Percentiles rank a stretch among this genome's conserved stretches.
These are phyloP conservation scores for Podaxis carcinomalis DNA, from an alignment of 768 basidiomycete species.

Conservation along the genomic window DNA sequence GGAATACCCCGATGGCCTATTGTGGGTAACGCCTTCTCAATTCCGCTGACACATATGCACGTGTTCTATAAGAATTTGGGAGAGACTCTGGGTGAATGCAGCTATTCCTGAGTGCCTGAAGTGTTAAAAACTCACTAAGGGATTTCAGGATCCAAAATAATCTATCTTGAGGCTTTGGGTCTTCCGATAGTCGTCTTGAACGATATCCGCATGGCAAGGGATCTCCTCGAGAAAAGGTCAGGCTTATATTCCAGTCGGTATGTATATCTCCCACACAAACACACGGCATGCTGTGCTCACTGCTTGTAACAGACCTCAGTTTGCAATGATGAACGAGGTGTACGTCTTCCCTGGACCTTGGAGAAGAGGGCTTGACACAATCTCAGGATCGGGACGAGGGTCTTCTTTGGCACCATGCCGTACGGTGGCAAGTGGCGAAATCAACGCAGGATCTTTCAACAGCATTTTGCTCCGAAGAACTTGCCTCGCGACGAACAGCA, in stretches of 20 bases:
- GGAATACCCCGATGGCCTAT: conserved; percentile 10
- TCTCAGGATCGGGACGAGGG: neutral
- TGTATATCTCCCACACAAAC: neutral
- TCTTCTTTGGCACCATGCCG: conserved; percentile 12
- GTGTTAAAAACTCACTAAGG: neutral
- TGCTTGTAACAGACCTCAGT: neutral
- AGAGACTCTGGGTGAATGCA: conserved; percentile 9
- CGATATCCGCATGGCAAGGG: conserved; percentile 2
- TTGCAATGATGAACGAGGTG: neutral
- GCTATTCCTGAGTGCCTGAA: neutral
- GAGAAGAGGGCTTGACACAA: neutral
- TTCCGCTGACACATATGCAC: conserved; percentile 5
- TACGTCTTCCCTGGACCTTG: neutral
- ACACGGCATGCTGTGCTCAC: neutral
- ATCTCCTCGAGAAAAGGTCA: conserved; percentile 13
- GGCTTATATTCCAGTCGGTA: conserved; percentile 10
- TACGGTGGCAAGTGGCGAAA: conserved; percentile 22
- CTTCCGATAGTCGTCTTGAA: conserved; percentile 5
- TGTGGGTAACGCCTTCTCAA: conserved; percentile 10
- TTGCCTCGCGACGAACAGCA: neutral
- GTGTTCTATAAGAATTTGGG: conserved; percentile 7
- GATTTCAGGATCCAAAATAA: conserved; percentile 6
- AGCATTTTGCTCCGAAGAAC: conserved; percentile 18
- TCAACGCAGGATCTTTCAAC: conserved; percentile 23
- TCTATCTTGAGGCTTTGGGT: conserved; percentile 4